Evolutionary conservation across 495 filamentous ascomycete genomes (phyloP).

Genomic region (Aspergillus sclerotiicarbonarius): DNA sequence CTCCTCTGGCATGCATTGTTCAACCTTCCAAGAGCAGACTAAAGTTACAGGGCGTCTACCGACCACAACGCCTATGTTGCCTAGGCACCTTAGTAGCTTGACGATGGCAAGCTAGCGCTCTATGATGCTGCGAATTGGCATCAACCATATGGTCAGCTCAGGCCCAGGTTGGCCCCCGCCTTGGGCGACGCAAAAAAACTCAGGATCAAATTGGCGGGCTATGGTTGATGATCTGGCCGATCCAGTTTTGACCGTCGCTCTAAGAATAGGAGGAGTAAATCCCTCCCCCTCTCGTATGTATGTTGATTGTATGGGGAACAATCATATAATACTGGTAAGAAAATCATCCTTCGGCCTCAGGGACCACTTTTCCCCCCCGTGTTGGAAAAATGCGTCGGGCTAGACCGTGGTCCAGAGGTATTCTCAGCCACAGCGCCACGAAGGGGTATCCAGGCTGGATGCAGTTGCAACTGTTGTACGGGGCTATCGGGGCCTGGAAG

Average conservation of each 20-base stretch:
- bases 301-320: neutral
- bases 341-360: neutral
- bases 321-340: neutral
- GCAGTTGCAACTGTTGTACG: neutral
- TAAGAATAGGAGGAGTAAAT: neutral
- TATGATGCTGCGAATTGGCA: neutral
- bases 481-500: neutral
- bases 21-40: slow-evolving; percentile 8
- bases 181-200: neutral
- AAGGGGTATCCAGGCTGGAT: neutral
- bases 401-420: neutral
- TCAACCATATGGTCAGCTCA: slow-evolving; percentile 2
- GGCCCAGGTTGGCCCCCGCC: neutral
- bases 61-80: neutral
- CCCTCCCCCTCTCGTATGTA: slow-evolving; percentile 2
- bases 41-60: neutral
- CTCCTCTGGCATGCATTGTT: slow-evolving; percentile 16
- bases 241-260: neutral
- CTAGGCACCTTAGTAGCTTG: slow-evolving; percentile 3
- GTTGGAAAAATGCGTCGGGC: slow-evolving; percentile 3
- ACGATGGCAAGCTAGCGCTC: neutral
- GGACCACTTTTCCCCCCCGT: neutral
- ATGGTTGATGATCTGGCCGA: slow-evolving; percentile 4
- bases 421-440: slow-evolving; percentile 3
- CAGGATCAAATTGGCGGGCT: neutral